Conservation (phyloP, 441 rosid genomes). For the Flueggea neowawraea region DNA sequence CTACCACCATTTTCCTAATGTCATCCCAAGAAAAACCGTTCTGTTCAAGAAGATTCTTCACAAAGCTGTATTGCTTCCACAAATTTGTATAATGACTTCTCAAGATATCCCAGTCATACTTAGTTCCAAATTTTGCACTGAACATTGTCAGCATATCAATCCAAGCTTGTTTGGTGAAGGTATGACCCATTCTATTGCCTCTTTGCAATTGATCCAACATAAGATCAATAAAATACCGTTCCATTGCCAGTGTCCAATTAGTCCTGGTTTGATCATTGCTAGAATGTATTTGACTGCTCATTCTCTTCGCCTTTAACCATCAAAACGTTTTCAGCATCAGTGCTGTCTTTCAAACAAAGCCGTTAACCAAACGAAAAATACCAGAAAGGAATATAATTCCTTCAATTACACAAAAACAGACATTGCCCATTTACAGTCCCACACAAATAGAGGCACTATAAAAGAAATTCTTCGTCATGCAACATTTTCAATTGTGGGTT, state of each 20-base stretch:
- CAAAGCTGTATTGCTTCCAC: constrained; percentile 55
- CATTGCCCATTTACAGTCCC: too few species aligned
- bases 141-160: constrained; percentile 38
- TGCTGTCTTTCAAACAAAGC: too few species aligned
- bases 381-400: too few species aligned
- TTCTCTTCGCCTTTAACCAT: constrained; percentile 6
- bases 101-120: constrained; percentile 41
- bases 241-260: constrained; percentile 45
- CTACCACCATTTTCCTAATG: constrained; percentile 39
- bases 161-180: constrained; percentile 63
- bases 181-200: constrained; percentile 60
- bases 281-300: constrained; percentile 25
- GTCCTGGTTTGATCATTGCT: constrained; percentile 28
- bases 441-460: too few species aligned
- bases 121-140: constrained; percentile 43
- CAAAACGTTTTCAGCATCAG: constrained; percentile 2
- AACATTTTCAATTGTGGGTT: too few species aligned
- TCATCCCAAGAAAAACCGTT: constrained; percentile 56
- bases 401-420: too few species aligned
- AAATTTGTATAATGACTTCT: constrained; percentile 43
- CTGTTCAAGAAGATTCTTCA: constrained; percentile 52
- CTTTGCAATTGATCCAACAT: constrained; percentile 50
- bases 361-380: too few species aligned
- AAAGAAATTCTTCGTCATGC: too few species aligned
- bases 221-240: constrained; percentile 46